These are phyloP conservation scores for Favolaschia claudopus DNA, from an alignment of 768 basidiomycete genomes.

Conservation along the genomic window DNA sequence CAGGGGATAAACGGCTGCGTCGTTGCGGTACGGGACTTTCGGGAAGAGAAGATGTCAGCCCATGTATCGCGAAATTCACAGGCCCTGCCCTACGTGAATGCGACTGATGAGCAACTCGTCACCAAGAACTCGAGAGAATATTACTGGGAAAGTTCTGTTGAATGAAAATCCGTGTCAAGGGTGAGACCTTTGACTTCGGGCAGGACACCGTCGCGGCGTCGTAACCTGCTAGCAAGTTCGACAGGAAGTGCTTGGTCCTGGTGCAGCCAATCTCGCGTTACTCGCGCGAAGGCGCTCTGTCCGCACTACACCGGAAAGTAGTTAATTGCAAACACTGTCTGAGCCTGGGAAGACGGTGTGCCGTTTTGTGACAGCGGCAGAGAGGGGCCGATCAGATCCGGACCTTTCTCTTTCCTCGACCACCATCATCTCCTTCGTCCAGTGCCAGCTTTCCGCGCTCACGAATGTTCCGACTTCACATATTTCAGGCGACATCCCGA, in stretches of 20 bases:
- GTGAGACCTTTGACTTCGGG: slow-evolving; percentile 48
- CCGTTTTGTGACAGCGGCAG: too few relatives aligned
- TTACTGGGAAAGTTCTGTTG: slow-evolving; percentile 36
- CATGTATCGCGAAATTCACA: slow-evolving; percentile 42
- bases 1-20: slow-evolving; percentile 10
- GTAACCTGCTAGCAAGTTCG: slow-evolving; percentile 34
- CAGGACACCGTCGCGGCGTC: slow-evolving; percentile 41
- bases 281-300: slow-evolving; percentile 48
- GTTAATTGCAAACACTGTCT: background rate
- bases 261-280: slow-evolving; percentile 49
- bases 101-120: background rate
- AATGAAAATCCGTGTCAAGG: slow-evolving; percentile 49
- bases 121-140: background rate
- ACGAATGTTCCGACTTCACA: too few relatives aligned
- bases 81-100: slow-evolving; percentile 35
- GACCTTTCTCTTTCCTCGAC: too few relatives aligned
- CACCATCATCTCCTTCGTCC: too few relatives aligned
- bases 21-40: slow-evolving; percentile 6
- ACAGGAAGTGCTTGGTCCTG: slow-evolving; percentile 52
- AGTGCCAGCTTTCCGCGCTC: too few relatives aligned
- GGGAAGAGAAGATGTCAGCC: slow-evolving; percentile 17
- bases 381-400: too few relatives aligned
- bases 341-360: too few relatives aligned
- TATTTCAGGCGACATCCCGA: too few relatives aligned
- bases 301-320: slow-evolving; percentile 41